Percentiles rank a stretch among this genome's conserved stretches.
phyloP scores from a whole-genome alignment of 768 basidiomycete species.

The Termitomyces titanicus region DNA sequence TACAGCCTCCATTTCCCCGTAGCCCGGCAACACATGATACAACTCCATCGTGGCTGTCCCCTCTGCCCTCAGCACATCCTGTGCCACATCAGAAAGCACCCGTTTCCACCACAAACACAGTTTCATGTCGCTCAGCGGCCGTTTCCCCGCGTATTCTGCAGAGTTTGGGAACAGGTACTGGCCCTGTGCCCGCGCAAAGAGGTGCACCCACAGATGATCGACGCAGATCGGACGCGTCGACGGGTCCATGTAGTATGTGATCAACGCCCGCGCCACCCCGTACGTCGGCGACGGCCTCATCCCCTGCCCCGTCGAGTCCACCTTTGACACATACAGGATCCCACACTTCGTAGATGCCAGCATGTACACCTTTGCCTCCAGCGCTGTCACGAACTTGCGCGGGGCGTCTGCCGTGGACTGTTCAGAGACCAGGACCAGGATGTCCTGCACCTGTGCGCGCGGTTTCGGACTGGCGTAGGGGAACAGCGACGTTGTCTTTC shows the following conservation, averaged over 20 bases:
- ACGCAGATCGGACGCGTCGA: constrained; percentile 56
- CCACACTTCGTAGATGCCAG: constrained; percentile 65
- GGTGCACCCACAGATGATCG: constrained; percentile 69
- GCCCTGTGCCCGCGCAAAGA: constrained; percentile 86
- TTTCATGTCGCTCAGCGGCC: constrained; percentile 68
- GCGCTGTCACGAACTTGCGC: constrained; percentile 68
- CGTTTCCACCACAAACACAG: constrained; percentile 94
- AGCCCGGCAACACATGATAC: constrained; percentile 72
- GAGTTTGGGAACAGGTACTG: constrained; percentile 97
- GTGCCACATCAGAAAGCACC: constrained; percentile 56
- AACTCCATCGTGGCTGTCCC: constrained; percentile 28
- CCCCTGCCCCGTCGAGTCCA: constrained; percentile 87
- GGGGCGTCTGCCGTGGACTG: constrained; percentile 44
- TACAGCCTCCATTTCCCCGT: constrained; percentile 61
- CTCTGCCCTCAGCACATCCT: constrained; percentile 31
- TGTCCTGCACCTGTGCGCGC: constrained; percentile 67
- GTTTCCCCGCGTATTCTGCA: constrained; percentile 63
- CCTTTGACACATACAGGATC: constrained; percentile 89
- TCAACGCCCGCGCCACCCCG: constrained; percentile 60
- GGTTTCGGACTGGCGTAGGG: constrained; percentile 70
- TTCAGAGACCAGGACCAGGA: constrained; percentile 74
- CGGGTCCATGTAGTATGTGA: constrained; percentile 62
- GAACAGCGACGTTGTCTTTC: constrained; percentile 67
- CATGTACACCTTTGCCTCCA: constrained; percentile 76
- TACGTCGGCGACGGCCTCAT: constrained; percentile 63